Evolutionary conservation across 169 alveolate genomes (phyloP).

Genomic region (Eimeria maxima): DNA sequence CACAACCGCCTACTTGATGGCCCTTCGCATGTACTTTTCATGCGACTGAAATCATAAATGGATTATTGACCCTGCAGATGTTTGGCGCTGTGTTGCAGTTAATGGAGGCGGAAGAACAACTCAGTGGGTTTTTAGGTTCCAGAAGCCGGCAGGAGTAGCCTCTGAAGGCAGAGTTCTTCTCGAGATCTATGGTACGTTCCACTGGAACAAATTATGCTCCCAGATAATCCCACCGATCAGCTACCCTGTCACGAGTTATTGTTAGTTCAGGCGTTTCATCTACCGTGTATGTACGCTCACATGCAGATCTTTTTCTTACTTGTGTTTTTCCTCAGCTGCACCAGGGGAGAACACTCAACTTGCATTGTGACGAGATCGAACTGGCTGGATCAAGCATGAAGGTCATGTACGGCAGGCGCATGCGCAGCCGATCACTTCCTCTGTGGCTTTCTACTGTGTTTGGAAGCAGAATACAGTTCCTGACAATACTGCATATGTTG

Average conservation of each 20-base stretch:
- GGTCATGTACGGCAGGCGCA: neutral
- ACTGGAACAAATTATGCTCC: neutral
- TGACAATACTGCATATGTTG: no score
- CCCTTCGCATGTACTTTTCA: neutral
- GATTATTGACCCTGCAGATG: neutral
- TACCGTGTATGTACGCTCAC: neutral
- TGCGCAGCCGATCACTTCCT: neutral
- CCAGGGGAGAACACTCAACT: neutral
- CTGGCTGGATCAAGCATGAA: neutral
- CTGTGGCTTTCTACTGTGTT: neutral
- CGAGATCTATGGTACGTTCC: neutral
- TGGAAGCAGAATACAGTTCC: neutral
- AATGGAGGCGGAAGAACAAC: neutral
- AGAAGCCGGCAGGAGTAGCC: neutral
- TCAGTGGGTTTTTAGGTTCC: neutral
- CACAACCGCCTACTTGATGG: neutral
- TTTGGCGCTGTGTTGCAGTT: neutral
- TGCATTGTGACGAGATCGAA: neutral
- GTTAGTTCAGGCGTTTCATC: neutral
- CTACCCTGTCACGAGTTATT: neutral
- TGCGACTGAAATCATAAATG: neutral
- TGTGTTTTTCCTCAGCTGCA: neutral
- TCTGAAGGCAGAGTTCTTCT: neutral
- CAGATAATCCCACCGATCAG: neutral
- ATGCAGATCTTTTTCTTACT: neutral